Base-by-base conservation (phyloP, 2,329 filamentous ascomycete genomes). In the Tolypocladium guangdongense region DNA sequence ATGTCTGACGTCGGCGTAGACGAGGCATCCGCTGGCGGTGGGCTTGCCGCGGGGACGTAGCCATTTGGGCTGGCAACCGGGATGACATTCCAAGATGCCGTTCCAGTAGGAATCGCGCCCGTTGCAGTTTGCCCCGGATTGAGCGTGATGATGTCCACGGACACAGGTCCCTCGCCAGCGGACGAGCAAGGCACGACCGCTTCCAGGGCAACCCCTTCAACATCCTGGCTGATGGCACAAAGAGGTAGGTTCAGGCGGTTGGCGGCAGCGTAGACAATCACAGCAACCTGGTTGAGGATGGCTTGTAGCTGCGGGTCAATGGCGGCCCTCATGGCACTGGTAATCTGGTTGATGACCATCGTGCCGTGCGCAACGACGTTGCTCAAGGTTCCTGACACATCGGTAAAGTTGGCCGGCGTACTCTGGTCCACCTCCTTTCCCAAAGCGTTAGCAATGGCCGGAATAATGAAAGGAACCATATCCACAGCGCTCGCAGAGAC, bases 391-490 rank as follows among this genome's bases (percentile, higher is more conserved):
- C 49, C 55, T 2, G 52, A 27, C 45, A 55, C 43, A 33, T 58
- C 54, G 5, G 50, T 32, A 30, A 52, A 14, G 10, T 49, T 50
- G 4, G 45, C 38, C 4, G 56, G 41, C 14, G 35, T 49, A 20
- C 22, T 14, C n/a, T 20, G 43, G 16, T 57, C 48, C 16, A 57
- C 27, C 4, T 47, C 38, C 39, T 53, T 53, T 2, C 59, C 59
- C 7, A 62, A 38, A 22, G 54, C 57, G 7, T 51, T 49, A 8
- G 60, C 57, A 35, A 63, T 48, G 16, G 62, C 62, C 30, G 61
- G 60, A 46, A 64, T 54, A 14, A 64, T 51, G 2, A 62, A 37
- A 6, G 62, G 61, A 3, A 64, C 52, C 7, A 58, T 33, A 2
- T 56, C 52, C 10, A 55, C 33, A 8, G 53, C 20, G 1, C 53